Conservation (phyloP, 257 asterid genomes). For the Marsdenia floribunda region DNA sequence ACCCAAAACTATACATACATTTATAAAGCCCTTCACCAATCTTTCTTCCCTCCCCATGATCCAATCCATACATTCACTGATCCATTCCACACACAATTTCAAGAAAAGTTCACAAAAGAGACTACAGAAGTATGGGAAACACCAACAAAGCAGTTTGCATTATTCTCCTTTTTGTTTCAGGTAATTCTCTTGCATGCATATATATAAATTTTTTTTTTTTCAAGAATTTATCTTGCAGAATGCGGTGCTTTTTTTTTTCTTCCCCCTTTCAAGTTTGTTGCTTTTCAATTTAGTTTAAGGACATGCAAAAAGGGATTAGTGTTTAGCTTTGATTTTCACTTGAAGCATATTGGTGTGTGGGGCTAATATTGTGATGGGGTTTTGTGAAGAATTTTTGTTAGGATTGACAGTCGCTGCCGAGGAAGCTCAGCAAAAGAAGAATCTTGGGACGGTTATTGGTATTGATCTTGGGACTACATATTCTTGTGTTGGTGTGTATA, state of each 20-base stretch:
- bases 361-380: background rate
- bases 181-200: background rate
- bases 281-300: background rate
- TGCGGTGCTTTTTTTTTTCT: background rate
- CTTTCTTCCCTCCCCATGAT: background rate
- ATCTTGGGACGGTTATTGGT: slow-evolving; percentile 13
- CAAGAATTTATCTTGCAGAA: background rate
- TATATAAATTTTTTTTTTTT: background rate
- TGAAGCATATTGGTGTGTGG: background rate
- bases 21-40: background rate
- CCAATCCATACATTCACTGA: background rate
- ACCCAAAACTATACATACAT: background rate
- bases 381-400: background rate
- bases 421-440: slow-evolving; percentile 8
- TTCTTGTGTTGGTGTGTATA: slow-evolving; percentile 16
- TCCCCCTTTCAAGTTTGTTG: background rate
- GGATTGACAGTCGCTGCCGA: slow-evolving; percentile 9
- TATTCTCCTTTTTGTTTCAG: slow-evolving; percentile 8
- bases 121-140: background rate
- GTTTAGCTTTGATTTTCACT: background rate
- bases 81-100: too few relatives aligned
- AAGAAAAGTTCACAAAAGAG: background rate
- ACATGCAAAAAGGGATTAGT: too few relatives aligned
- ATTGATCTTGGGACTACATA: slow-evolving; percentile 17
- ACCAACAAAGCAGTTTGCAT: background rate